phyloP scores from a whole-genome alignment of 2,329 filamentous ascomycete genomes.

The Cordyceps farinosa region DNA sequence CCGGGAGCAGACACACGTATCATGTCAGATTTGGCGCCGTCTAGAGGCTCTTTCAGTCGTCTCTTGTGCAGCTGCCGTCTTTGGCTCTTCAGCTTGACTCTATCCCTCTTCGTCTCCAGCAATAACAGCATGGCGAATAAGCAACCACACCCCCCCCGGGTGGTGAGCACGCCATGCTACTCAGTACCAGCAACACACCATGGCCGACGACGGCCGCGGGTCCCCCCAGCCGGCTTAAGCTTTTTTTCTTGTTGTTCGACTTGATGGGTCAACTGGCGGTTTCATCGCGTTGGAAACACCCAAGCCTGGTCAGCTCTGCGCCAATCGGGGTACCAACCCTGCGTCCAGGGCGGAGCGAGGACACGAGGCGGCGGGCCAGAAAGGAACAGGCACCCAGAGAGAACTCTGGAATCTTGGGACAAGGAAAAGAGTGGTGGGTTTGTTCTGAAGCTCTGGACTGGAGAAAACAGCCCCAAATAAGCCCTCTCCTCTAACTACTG shows the following conservation, averaged over 20 bases:
- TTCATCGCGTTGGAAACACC: conserved; percentile 4
- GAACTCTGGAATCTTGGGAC: neutral
- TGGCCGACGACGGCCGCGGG: neutral
- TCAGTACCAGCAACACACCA: neutral
- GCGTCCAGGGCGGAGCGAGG: conserved; percentile 14
- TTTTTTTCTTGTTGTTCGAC: neutral
- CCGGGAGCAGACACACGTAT: neutral
- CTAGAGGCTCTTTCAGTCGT: neutral
- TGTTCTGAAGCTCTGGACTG: neutral
- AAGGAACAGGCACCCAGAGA: neutral
- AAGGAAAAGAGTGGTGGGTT: neutral
- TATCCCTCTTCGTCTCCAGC: neutral
- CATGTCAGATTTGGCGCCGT: neutral
- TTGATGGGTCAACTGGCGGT: neutral
- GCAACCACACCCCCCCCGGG: neutral
- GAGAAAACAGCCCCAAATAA: neutral
- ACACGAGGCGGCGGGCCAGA: conserved; percentile 10
- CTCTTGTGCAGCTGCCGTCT: neutral
- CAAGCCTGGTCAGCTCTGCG: neutral
- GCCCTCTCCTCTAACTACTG: neutral
- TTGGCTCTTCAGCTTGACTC: neutral
- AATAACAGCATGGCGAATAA: neutral
- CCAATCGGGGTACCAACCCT: conserved; percentile 4
- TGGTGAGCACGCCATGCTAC: conserved; percentile 3
- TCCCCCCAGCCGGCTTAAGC: conserved; percentile 7